Percentiles rank a stretch among this genome's conserved stretches.
Evolutionary conservation across 2,329 filamentous ascomycete genomes (phyloP).

Genomic region (Tolypocladium cylindrosporum): DNA sequence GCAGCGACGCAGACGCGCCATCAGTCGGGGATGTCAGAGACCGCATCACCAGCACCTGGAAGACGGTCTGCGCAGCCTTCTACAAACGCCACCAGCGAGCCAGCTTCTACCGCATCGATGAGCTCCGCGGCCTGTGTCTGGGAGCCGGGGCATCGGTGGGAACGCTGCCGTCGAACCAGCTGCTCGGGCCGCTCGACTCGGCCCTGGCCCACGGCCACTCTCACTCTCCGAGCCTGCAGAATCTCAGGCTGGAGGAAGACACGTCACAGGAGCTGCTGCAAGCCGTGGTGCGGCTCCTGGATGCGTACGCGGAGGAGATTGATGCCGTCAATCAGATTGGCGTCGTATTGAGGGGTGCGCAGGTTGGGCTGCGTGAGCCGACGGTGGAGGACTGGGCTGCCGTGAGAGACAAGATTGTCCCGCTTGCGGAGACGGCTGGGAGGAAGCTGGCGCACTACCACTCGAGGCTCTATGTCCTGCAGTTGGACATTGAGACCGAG

Average conservation of each 20-base stretch:
- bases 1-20: neutral
- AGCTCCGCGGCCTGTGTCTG: neutral
- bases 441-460: neutral
- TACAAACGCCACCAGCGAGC: neutral
- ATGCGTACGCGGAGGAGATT: neutral
- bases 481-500: neutral
- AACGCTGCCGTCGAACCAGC: neutral
- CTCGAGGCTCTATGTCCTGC: neutral
- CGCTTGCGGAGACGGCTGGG: neutral
- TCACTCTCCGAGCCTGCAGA: neutral
- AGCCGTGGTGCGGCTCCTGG: neutral
- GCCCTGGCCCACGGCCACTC: neutral
- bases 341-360: neutral
- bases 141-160: neutral
- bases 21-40: neutral
- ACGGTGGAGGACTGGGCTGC: neutral
- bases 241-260: neutral
- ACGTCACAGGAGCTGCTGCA: neutral
- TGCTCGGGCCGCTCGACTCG: neutral
- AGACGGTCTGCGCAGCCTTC: neutral
- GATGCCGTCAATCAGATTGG: neutral
- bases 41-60: neutral
- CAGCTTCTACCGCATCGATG: neutral
- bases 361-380: neutral
- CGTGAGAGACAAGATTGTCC: neutral